Base-by-base conservation (phyloP, 441 rosid species). In the Francoa sonchifolia region DNA sequence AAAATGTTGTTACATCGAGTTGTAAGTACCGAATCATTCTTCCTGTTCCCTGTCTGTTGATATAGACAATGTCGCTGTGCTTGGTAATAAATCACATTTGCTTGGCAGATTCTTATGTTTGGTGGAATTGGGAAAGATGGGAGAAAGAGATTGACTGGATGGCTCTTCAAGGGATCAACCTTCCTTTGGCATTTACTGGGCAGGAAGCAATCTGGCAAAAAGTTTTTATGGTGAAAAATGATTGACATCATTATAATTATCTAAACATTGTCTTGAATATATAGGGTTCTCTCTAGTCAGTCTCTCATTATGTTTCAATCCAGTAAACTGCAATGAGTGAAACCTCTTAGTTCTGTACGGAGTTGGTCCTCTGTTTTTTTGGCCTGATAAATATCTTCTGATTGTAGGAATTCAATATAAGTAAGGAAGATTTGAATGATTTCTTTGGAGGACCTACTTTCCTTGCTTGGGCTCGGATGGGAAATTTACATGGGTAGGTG, bases 401-500 rank as follows among this genome's bases (percentile, higher is more conserved):
- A 27, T 31, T 67, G 57, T 66, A 92, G 99, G 81, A 68, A 32
- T 75, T 86, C 48, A 92, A 92, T 50, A 65, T 80, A 34, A 86
- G 64, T 53, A 59, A 28, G 47, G 76, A 64, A 56, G 96, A 72
- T 39, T 67, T 90, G 63, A 68, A 78, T 66, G 82, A 71, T 63
- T 86, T 86, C 61, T 90, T 86, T 60, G 94, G 95, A 42, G 96
- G 99, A 65, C 99, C 94, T 53, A 94, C 96, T 12, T 90, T 86
- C 66, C 96, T 90, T 43, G 99, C 96, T 49, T 90, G 96, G 99
- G 99, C 96, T 63, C 95, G 96, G 44, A 90, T 90, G 99, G 99
- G 99, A 48, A 90, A 90, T 63, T 75, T 90, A 54, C 99, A 90
- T 40, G 83, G 82, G 99, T 90, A 62, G 14, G 72, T 57, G 31